Base-by-base conservation (phyloP, 1,284 basidiomycete species). In the Boletus sp. region DNA sequence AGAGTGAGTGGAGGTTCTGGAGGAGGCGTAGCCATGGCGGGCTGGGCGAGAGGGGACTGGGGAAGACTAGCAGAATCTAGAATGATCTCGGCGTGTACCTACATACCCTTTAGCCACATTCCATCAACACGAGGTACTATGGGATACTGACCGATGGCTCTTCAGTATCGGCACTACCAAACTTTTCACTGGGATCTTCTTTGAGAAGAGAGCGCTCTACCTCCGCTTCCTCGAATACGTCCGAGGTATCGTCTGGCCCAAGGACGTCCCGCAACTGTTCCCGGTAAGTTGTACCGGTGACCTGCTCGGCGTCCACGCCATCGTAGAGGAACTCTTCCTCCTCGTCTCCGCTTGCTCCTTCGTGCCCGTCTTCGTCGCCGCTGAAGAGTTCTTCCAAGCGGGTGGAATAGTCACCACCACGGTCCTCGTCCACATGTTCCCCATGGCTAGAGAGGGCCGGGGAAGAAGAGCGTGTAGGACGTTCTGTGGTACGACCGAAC, bases 231-330 rank as follows among this genome's bases (percentile, higher is more conserved):
- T 77, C 77, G 33, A 80, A 79, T 33, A 76, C 73, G 56, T 84
- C 82, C 31, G 82, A 81, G 56, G 81, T 80, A 56, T 82, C 77
- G 29, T 89, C 86, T 45, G 80, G 76, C 53, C 86, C 84, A 65
- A 96, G 79, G 61, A 93, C 83, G 66, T 94, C 84, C 58, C 85
- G 76, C 67, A 94, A 73, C 72, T 88, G 81, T 70, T 91, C 79
- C 50, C 79, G 76, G 73, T 94, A 87, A 65, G 76, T 77, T 36
- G 69, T 67, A 13, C 76, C 72, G 4, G 73, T 67, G 57, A 79
- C 71, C 22, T 71, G 70, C 29, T 75, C 74, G 1, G 86, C 80
- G 66, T 92, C 90, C 35, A 84, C 76, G 18, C 89, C 91, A 24
- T 79, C 78, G 66, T 92, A 93, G 44, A 91, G 63, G 64, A 92